Base-by-base conservation (phyloP, 306 rosid genomes). In the Rubus idaeus region DNA sequence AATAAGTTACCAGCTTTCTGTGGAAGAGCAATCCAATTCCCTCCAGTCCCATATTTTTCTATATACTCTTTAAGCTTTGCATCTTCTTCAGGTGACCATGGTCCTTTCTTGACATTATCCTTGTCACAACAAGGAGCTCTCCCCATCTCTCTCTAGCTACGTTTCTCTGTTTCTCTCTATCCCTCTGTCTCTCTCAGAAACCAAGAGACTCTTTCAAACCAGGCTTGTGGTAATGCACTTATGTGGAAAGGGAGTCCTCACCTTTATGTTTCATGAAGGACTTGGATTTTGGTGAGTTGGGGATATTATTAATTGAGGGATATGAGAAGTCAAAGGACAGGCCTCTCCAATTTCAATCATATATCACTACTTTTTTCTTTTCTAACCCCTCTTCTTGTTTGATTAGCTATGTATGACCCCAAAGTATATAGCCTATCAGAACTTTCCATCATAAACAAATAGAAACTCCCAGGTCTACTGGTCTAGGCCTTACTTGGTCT, bases 71-170 rank as follows among this genome's bases (percentile, higher is more conserved):
- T 91, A 0, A 94, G 91, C 86, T 83, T 90, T 30, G 87, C 85
- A 85, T 94, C 98, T 89, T 94, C 98, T 82, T 94, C 96, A 13
- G 95, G 97, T 42, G 98, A 90, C 98, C 98, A 94, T 75, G 98
- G 98, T 6, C 98, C 98, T 80, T 73, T 94, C 91, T 94, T 94
- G 58, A 94, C 98, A 81, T 87, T 90, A 40, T 90, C 89, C 86
- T 94, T 94, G 80, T 94, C 98, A 81, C 98, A 94, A 47, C 98
- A 94, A 66, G 98, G 98, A 86, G 97, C 92, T 75, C 98, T 91
- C 0, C 98, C 98, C 98, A 91, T 93, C 40, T 67, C 75, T 80
- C 75, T 74, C 42, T 41, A 63, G 68, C 72, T 17, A 8, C 26
- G 2, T 63, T 6, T 73, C 44, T 52, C 57, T 44, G 0, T 78